Base-by-base conservation (phyloP, 495 filamentous ascomycete species). In the Hypoxylon rickii region DNA sequence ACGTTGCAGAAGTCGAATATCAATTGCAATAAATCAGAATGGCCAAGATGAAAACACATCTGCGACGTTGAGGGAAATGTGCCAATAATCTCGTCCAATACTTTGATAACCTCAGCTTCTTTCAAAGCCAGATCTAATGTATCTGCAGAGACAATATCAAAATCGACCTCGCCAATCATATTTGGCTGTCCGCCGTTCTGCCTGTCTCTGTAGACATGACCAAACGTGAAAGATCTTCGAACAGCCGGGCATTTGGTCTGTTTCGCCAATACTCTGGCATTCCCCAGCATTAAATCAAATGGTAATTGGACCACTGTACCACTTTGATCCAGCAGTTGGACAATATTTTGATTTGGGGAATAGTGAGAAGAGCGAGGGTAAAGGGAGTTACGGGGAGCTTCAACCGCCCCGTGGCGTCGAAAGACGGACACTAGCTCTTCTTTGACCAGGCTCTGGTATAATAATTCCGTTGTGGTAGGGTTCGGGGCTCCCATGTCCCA, bases 61-160 rank as follows among this genome's bases (percentile, higher is more conserved):
- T 83, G 79, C 3, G 81, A 76, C 22, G 92, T 75, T 34, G 83
- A 85, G 5, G 92, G 92, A 58, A 97, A 93, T 5, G 86, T 83
- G 32, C 87, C 81, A 17, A 95, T 80, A 37, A 97, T 87, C 63
- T 98, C 94, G 66, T 97, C 93, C 37, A 97, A 66, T 5, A 97
- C 91, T 67, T 97, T 97, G 49, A 98, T 85, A 3, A 90, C 88
- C 67, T 98, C 94, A 1, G 94, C 94, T 70, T 98, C 94, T 64
- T 94, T 92, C 44, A 96, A 68, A 0, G 92, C 84, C n/a, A 95
- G 76, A 65, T 97, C 90, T 18, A 89, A 68, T 1, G 85, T 85
- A 55, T 92, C 85, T 44, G 83, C 78, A 0, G 89, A 91, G 12
- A 94, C 79, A 58, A 98, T 91, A 74, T 98, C 95, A 69, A 96